Conservation (phyloP, 2,329 filamentous ascomycete genomes). For the Fusarium abutilonis region DNA sequence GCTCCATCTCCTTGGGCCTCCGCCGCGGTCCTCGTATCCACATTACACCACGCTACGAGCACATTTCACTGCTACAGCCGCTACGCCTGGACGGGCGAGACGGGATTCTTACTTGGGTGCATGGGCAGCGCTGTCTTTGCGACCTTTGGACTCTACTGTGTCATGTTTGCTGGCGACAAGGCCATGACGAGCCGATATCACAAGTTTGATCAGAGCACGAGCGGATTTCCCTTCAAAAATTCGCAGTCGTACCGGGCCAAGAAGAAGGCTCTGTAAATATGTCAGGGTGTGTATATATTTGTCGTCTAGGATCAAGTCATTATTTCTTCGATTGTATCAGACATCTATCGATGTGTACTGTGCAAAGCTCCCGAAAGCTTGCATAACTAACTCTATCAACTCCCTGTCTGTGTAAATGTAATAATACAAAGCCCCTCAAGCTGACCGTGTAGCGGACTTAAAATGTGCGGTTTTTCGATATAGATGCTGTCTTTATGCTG, state of each 20-base stretch:
- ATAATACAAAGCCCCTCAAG: conserved; percentile 28
- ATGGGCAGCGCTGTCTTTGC: conserved; percentile 66
- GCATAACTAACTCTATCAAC: conserved; percentile 41
- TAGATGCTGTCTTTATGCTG: conserved; percentile 3
- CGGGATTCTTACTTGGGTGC: conserved; percentile 69
- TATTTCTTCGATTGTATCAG: conserved; percentile 16
- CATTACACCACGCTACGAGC: conserved; percentile 69
- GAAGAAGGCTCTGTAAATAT: conserved; percentile 49
- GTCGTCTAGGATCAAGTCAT: conserved; percentile 21
- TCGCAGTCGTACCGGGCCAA: conserved; percentile 51
- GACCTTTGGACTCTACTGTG: conserved; percentile 58
- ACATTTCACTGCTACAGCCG: conserved; percentile 76
- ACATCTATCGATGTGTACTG: conserved; percentile 13
- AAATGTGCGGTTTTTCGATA: not conserved
- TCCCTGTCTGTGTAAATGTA: conserved; percentile 34
- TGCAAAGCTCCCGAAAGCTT: conserved; percentile 14
- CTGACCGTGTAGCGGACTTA: not conserved
- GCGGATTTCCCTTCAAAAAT: conserved; percentile 54
- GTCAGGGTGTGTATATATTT: not conserved
- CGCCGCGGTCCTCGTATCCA: conserved; percentile 73
- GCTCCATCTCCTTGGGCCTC: conserved; percentile 70
- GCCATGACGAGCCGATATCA: conserved; percentile 52
- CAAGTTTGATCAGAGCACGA: conserved; percentile 53
- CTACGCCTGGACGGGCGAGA: conserved; percentile 66
- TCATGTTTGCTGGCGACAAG: conserved; percentile 53